Evolutionary conservation across 352 stramenopile genomes (phyloP), one percentile per base, ranked within the genome.

Genomic region (Globisporangium echinulatum): DNA sequence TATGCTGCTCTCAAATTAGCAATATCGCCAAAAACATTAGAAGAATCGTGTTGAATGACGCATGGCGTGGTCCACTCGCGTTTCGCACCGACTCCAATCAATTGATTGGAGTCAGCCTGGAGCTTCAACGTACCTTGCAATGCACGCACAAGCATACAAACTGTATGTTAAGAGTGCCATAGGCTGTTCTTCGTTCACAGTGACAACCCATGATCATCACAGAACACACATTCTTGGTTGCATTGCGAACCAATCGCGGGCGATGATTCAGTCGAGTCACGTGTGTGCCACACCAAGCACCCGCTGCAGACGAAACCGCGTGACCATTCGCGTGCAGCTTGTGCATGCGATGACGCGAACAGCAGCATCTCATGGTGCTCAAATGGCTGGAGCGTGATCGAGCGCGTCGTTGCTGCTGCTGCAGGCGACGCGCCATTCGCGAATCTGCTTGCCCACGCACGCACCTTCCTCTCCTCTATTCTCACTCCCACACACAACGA

Each of bases 401-500:
- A 33, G 25, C 2, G 25, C 25, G 25, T 33, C 25, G 25, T 33
- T 33, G 25, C 25, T 33, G 25, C 25, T 33, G 25, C 25, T 33
- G 2, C 25, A 33, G 25, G 25, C 25, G 25, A 33, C 25, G 25
- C 25, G 25, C 25, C 59, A 65, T 65, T 65, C 38, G 39, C 53
- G 53, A 65, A 53, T 61, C 48, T 57, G 36, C 59, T 33, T 17
- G 52, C 52, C 14, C 54, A 48, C 33, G 8, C 36, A 52, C 57
- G 37, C 43, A 38, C 50, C 57, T 48, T 56, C 51, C 42, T 39
- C 43, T 17, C 48, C 25, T 37, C 51, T 33, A 33, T 40, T 17
- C 17, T 17, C 33, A 39, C 54, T 42, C 15, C 3, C 50, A 7
- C 11, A 56, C 25, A 4, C 52, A 50, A 58, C 4, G 25, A 87